Conservation (phyloP, 768 basidiomycete species). For the Suillus cothurnatus region DNA sequence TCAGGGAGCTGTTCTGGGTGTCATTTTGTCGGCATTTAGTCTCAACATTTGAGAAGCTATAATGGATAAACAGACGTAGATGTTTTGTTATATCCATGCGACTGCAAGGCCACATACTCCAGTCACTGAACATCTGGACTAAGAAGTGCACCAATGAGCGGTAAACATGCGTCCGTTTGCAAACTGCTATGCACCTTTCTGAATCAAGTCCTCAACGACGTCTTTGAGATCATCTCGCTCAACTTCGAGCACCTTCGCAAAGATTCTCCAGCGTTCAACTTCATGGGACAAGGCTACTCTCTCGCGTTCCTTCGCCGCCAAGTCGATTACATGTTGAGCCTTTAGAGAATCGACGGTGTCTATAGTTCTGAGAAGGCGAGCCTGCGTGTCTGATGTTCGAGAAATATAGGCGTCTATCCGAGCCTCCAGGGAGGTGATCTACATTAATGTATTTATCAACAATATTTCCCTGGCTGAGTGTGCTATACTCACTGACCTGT, state of each 20-base stretch:
- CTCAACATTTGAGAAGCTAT: slow-evolving; percentile 16
- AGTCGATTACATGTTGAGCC: slow-evolving; percentile 41
- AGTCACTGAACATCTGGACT: slow-evolving; percentile 51
- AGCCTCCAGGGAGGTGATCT: slow-evolving; percentile 33
- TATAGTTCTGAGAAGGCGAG: slow-evolving; percentile 49
- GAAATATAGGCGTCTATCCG: slow-evolving; percentile 40
- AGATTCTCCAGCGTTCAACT: slow-evolving; percentile 36
- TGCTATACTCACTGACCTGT: slow-evolving; percentile 21
- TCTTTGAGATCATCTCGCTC: slow-evolving; percentile 59
- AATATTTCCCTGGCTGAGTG: not conserved
- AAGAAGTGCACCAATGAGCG: slow-evolving; percentile 7
- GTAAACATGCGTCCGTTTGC: not conserved
- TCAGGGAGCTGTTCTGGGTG: slow-evolving; percentile 21
- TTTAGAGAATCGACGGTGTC: slow-evolving; percentile 51
- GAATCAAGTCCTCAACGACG: slow-evolving; percentile 52
- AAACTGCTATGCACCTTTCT: slow-evolving; percentile 51
- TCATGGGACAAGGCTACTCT: slow-evolving; percentile 40
- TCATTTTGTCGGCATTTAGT: slow-evolving; percentile 6
- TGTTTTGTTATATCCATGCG: slow-evolving; percentile 43
- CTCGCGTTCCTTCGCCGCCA: slow-evolving; percentile 34
- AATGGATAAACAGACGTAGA: slow-evolving; percentile 40
- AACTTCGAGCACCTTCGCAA: slow-evolving; percentile 39
- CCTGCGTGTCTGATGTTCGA: slow-evolving; percentile 44
- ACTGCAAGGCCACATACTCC: slow-evolving; percentile 48
- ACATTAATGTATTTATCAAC: not conserved